Conservation (phyloP, 2,329 filamentous ascomycete genomes). For the Trichoderma atroviride region DNA sequence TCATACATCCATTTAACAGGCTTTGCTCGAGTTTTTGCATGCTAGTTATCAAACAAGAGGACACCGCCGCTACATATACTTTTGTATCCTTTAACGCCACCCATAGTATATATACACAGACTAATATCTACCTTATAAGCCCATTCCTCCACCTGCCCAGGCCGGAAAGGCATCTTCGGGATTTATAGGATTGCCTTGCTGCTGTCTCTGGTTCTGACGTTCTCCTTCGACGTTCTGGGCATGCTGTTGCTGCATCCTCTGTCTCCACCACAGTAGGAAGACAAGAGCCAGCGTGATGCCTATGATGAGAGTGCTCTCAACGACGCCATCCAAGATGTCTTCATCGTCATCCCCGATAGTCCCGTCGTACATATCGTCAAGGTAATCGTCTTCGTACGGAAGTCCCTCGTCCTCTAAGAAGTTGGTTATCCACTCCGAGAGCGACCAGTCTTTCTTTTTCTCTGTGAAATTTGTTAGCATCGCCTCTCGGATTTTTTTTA, state of each 20-base stretch:
- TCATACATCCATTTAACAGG: background rate
- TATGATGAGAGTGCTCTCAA: conserved; percentile 85
- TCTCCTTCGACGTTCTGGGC: conserved; percentile 40
- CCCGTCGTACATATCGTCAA: conserved; percentile 57
- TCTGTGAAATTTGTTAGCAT: conserved; percentile 47
- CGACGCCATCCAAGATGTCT: conserved; percentile 70
- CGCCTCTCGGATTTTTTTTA: background rate
- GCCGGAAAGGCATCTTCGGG: conserved; percentile 38
- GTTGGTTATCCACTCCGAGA: conserved; percentile 83
- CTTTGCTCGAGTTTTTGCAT: background rate
- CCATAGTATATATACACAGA: conserved; percentile 27
- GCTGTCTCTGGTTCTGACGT: conserved; percentile 39
- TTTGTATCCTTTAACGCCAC: conserved; percentile 31
- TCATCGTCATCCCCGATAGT: conserved; percentile 62
- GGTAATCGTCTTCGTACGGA: conserved; percentile 66
- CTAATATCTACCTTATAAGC: conserved; percentile 34
- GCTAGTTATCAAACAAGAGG: background rate
- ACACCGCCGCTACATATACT: conserved; percentile 13
- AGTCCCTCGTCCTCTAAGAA: conserved; percentile 74
- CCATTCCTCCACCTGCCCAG: conserved; percentile 44
- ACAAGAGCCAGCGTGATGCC: conserved; percentile 73
- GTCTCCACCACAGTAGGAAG: conserved; percentile 79
- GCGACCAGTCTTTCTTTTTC: conserved; percentile 71
- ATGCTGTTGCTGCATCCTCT: conserved; percentile 66
- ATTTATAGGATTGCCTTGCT: conserved; percentile 33